Percentiles rank a stretch among this genome's conserved stretches.
Evolutionary conservation across 495 filamentous ascomycete species (phyloP).

Genomic region (Penicillium robsamsonii): DNA sequence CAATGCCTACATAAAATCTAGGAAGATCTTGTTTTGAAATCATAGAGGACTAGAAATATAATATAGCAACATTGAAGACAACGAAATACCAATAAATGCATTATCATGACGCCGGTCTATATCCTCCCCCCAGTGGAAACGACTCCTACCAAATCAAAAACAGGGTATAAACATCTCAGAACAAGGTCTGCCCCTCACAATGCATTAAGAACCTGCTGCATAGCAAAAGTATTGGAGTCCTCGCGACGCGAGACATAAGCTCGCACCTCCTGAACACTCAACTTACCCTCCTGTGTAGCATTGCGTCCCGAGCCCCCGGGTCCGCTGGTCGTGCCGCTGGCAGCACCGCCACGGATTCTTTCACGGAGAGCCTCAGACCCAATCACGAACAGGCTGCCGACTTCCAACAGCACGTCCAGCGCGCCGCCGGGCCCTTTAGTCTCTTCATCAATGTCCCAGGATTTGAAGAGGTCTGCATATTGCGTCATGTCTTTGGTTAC

Average conservation of each 20-base stretch:
- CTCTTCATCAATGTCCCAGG: slow-evolving; percentile 72
- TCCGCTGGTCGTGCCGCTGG: slow-evolving; percentile 27
- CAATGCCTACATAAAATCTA: not conserved
- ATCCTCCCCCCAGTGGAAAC: not conserved
- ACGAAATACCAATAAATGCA: not conserved
- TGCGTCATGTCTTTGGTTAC: slow-evolving; percentile 93
- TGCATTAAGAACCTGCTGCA: slow-evolving; percentile 72
- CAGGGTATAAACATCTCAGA: slow-evolving; percentile 9
- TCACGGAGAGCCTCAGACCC: slow-evolving; percentile 84
- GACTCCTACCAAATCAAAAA: slow-evolving; percentile 1
- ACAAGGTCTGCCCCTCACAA: slow-evolving; percentile 35
- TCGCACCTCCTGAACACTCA: slow-evolving; percentile 72
- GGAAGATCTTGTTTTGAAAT: not conserved
- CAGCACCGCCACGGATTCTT: slow-evolving; percentile 58
- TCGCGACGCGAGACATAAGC: slow-evolving; percentile 78
- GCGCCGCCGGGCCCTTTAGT: slow-evolving; percentile 54
- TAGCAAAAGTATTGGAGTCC: slow-evolving; percentile 73
- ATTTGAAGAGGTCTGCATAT: slow-evolving; percentile 78
- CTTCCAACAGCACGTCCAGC: slow-evolving; percentile 85
- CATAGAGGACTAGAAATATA: not conserved
- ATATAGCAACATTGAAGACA: not conserved
- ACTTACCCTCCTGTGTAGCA: slow-evolving; percentile 45
- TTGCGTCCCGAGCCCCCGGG: slow-evolving; percentile 25
- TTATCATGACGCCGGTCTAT: slow-evolving; percentile 8
- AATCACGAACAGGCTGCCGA: slow-evolving; percentile 96